These are phyloP conservation scores for Farysia itapuensis DNA, from an alignment of 1,284 basidiomycete genomes.

Conservation along the genomic window DNA sequence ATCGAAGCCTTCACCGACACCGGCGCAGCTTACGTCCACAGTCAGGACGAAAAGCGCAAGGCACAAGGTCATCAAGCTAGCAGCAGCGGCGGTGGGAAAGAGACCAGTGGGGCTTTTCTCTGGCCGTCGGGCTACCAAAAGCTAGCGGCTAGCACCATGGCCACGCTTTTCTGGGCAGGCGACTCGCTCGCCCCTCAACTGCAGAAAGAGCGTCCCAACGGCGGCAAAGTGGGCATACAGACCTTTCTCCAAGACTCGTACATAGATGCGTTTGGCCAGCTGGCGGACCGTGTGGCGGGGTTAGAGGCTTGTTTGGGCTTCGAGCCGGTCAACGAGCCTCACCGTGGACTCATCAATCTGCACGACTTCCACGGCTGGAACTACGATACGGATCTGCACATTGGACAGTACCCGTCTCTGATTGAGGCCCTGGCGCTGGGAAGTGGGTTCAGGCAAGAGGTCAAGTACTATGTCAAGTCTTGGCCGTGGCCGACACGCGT, in stretches of 20 bases:
- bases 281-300: constrained; percentile 72
- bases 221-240: constrained; percentile 66
- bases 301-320: constrained; percentile 83
- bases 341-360: constrained; percentile 84
- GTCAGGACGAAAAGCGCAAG: constrained; percentile 22
- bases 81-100: constrained; percentile 5
- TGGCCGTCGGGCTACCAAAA: constrained; percentile 60
- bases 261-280: constrained; percentile 73
- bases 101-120: constrained; percentile 50
- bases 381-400: constrained; percentile 86
- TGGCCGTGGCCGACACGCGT: constrained; percentile 55
- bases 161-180: constrained; percentile 59
- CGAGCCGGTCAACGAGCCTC: constrained; percentile 91
- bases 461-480: constrained; percentile 65
- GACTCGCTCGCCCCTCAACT: constrained; percentile 75
- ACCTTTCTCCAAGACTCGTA: constrained; percentile 80
- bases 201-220: not conserved
- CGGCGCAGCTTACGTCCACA: constrained; percentile 53
- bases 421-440: constrained; percentile 53
- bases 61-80: constrained; percentile 1
- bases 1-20: constrained; percentile 32
- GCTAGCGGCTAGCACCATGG: constrained; percentile 60
- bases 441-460: constrained; percentile 47
- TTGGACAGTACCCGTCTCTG: constrained; percentile 68
- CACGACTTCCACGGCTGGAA: constrained; percentile 82